Conservation (phyloP, 768 basidiomycete genomes). For the Paxillus involutus region DNA sequence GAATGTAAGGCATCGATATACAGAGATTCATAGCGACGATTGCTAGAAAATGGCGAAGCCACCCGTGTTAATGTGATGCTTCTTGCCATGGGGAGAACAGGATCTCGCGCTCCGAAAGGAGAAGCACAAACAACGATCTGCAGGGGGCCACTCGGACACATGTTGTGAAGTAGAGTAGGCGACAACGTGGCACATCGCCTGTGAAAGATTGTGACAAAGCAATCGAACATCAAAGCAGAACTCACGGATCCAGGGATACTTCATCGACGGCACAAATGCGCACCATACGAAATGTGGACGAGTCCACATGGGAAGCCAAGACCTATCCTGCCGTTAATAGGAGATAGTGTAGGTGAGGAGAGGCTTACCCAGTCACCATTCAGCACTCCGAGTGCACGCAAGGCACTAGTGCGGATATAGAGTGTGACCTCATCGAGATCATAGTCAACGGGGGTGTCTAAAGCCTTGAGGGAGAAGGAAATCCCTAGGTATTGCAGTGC, state of each 20-base stretch:
- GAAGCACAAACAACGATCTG: conserved; percentile 46
- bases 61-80: conserved; percentile 78
- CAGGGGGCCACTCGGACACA: conserved; percentile 31
- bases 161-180: conserved; percentile 56
- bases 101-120: conserved; percentile 59
- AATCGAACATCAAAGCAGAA: conserved; percentile 9
- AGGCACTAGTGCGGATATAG: conserved; percentile 61
- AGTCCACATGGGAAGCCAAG: conserved; percentile 40
- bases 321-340: conserved; percentile 39
- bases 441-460: conserved; percentile 33
- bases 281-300: conserved; percentile 48
- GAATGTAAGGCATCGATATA: conserved; percentile 61
- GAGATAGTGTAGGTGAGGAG: not conserved
- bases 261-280: conserved; percentile 56
- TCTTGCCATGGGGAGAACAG: conserved; percentile 65
- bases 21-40: conserved; percentile 59
- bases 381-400: conserved; percentile 64
- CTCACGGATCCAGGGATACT: conserved; percentile 35
- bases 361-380: conserved; percentile 75
- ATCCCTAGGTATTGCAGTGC: conserved; percentile 6
- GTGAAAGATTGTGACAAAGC: conserved; percentile 28
- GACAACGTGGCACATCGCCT: conserved; percentile 35
- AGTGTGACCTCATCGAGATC: conserved; percentile 53
- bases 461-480: conserved; percentile 29
- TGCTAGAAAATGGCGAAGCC: conserved; percentile 68